Evolutionary conservation across 2,329 filamentous ascomycete species (phyloP), one percentile per base, ranked within the genome.

Genomic region (Claviceps cyperi): DNA sequence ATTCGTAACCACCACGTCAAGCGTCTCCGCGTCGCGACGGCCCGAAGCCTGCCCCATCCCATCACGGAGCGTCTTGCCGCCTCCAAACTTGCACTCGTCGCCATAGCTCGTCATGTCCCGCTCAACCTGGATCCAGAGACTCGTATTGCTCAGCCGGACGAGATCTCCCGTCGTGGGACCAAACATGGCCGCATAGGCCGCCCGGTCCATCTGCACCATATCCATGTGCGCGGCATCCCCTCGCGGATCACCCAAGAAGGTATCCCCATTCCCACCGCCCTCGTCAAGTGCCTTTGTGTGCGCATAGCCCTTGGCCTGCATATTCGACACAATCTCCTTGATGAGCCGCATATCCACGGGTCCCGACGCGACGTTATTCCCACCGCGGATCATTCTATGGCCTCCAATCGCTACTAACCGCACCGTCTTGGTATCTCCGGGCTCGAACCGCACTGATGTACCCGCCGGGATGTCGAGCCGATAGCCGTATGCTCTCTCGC

Each of bases 11-110:
- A 95, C 86, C 45, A 91, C 77, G 63, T 97, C 91, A 52, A 96
- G 69, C 22, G 79, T 80, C 22, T 90, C 81, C 2, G 74, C 71
- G 58, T 91, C 84, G 0, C 76, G 68, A 43, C 86, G 76, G 4
- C 87, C 90, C 22, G 83, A 84, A 5, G 89, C 86, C 69, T 96
- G 90, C 3, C 90, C 91, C 90, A 97, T 97, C 35, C 91, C 91
- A 65, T 97, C 91, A 53, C 91, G 78, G 52, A 97, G 69, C 38
- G 88, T 92, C 74, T 97, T 97, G 45, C 91, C 91, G 43, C 91
- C 91, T 15, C 91, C 91, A 66, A 97, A 97, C 56, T 89, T 84
- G 64, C 90, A 96, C 69, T 97, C 91, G 55, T 97, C 91, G 8
- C 91, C 91, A 62, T 94, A 94, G 4, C 73, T 71, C 0, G 90